A percentile compares a stretch with the other conserved stretches of the same genome.
These are phyloP conservation scores for Pleurotus platypus DNA, from an alignment of 768 basidiomycete species.

Conservation along the genomic window DNA sequence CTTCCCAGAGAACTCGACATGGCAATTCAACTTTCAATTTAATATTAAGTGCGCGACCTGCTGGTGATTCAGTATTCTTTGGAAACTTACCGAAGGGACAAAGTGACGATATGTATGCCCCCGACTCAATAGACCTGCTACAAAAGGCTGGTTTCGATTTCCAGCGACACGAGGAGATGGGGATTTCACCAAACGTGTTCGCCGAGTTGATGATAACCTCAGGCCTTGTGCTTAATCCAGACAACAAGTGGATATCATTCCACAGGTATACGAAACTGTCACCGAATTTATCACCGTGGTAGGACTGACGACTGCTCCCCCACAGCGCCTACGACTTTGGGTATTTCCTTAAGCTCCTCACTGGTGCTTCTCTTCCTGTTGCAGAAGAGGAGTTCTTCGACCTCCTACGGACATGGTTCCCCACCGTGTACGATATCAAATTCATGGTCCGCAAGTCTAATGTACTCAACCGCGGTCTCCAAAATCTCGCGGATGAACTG, in stretches of 20 bases:
- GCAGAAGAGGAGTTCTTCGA: slow-evolving; percentile 91
- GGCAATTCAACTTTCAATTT: slow-evolving; percentile 99
- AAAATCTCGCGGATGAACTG: slow-evolving; percentile 94
- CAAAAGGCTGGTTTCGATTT: slow-evolving; percentile 97
- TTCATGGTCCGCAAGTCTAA: slow-evolving; percentile 90
- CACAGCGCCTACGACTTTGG: slow-evolving; percentile 97
- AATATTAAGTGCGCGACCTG: slow-evolving; percentile 66
- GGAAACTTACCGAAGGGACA: slow-evolving; percentile 10
- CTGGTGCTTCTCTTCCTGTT: slow-evolving; percentile 80
- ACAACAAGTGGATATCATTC: slow-evolving; percentile 96
- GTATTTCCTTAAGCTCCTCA: slow-evolving; percentile 93
- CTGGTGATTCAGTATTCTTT: neutral
- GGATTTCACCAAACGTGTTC: slow-evolving; percentile 91
- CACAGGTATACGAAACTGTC: slow-evolving; percentile 63
- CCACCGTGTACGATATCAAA: slow-evolving; percentile 96
- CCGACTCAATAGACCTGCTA: slow-evolving; percentile 93
- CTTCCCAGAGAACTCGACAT: slow-evolving; percentile 88
- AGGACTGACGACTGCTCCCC: neutral
- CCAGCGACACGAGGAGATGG: slow-evolving; percentile 86
- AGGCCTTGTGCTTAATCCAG: slow-evolving; percentile 83
- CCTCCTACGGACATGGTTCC: slow-evolving; percentile 88
- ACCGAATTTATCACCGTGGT: neutral
- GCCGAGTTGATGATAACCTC: slow-evolving; percentile 97
- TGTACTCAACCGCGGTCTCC: slow-evolving; percentile 82
- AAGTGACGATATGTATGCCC: slow-evolving; percentile 98